These are phyloP conservation scores for Tetrapyrgos nigripes DNA, from an alignment of 1,284 basidiomycete genomes.

Conservation along the genomic window DNA sequence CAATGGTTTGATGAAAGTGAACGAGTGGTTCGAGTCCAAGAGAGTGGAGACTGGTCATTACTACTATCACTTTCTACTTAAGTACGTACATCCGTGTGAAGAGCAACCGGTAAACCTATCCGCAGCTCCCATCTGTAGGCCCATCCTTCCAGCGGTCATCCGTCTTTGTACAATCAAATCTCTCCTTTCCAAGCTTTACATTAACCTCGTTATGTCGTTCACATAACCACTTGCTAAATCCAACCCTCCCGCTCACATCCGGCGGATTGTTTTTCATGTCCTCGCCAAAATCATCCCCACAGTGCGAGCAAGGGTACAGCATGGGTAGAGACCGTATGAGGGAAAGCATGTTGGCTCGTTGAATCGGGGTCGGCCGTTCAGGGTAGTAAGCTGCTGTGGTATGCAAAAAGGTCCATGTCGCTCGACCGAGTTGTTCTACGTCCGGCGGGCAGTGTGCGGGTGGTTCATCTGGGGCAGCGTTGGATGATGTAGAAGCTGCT, in stretches of 20 bases:
- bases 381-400: conserved; percentile 95
- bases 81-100: no score
- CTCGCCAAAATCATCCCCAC: conserved; percentile 81
- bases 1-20: no score
- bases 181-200: conserved; percentile 80
- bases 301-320: conserved; percentile 88
- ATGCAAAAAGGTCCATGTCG: conserved; percentile 97
- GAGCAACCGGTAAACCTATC: conserved; percentile 57
- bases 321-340: conserved; percentile 80
- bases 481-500: conserved; percentile 21
- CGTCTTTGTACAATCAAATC: conserved; percentile 82
- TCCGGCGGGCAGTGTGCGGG: conserved; percentile 85
- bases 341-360: conserved; percentile 82
- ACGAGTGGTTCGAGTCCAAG: no score
- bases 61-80: not conserved
- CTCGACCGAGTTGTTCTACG: conserved; percentile 83
- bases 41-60: no score
- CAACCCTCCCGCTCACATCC: conserved; percentile 72
- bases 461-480: conserved; percentile 41
- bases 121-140: conserved; percentile 85
- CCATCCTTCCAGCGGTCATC: conserved; percentile 93
- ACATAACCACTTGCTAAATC: conserved; percentile 87
- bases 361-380: conserved; percentile 69
- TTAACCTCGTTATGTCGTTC: conserved; percentile 93
- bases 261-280: conserved; percentile 73